Conservation (phyloP, 2,329 filamentous ascomycete genomes). For the Pestalotiopsis fici region DNA sequence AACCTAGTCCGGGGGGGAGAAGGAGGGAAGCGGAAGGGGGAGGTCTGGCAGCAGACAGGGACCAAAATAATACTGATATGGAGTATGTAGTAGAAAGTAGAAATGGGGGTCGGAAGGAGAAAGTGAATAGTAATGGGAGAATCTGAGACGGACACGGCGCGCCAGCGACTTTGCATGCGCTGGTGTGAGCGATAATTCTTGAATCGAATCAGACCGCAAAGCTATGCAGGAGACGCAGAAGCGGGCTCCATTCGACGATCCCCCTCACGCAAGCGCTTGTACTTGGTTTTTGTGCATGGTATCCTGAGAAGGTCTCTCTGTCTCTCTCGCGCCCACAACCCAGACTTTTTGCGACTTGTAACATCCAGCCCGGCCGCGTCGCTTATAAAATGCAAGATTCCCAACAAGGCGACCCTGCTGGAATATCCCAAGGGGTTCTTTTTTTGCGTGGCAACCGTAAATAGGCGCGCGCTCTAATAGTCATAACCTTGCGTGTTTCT, state of each 20-base stretch:
- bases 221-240: constrained; percentile 10
- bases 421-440: neutral
- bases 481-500: neutral
- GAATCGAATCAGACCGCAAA: constrained; percentile 9
- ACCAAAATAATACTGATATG: neutral
- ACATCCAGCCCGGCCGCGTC: neutral
- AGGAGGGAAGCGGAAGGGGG: neutral
- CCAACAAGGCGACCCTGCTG: neutral
- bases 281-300: neutral
- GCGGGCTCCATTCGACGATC: constrained; percentile 10
- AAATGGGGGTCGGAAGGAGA: neutral
- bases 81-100: neutral
- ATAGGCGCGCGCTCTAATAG: neutral
- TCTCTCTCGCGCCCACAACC: neutral
- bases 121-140: neutral
- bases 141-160: neutral
- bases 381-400: neutral
- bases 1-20: neutral
- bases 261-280: constrained; percentile 1
- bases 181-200: constrained; percentile 6
- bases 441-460: neutral
- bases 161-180: constrained; percentile 5
- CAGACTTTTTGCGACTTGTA: neutral
- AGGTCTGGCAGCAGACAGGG: neutral
- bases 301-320: neutral